Evolutionary conservation across 1,284 basidiomycete species (phyloP), one percentile per base, ranked within the genome.

Genomic region (Apiotrichum siamense): DNA sequence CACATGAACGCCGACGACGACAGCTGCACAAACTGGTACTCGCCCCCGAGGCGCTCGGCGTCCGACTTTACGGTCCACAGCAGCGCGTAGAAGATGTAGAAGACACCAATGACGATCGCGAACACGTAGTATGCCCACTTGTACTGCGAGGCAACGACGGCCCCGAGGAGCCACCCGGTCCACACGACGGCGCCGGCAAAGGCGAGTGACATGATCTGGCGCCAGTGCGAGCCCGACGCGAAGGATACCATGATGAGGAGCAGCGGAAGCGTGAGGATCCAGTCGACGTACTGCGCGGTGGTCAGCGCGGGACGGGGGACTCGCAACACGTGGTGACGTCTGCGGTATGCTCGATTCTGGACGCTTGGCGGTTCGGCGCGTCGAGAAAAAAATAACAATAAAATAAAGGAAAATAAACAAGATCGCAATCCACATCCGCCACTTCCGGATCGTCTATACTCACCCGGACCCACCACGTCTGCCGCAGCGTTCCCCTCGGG

Each of bases 201-300:
- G 24, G 77, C 73, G 13, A 49, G 25, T 21, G 75, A 66, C 64
- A 83, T 74, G 59, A 83, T 78, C 60, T 79, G 77, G 33, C 77
- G 76, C 13, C 81, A 70, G 13, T 81, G 77, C 38, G 82, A 67
- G 15, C 76, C 79, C 33, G 80, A 80, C 35, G 77, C 72, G 52
- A 82, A 72, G 18, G 81, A 69, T 20, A 84, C 66, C 41, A 75
- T 73, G 47, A 83, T 75, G 7, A 84, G 73, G 6, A 83, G 63
- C 13, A 80, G 66, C 3, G 83, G 83, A 13, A 79, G 79, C 45
- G 78, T 82, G 72, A 63, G 77, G 54, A 77, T 76, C 78, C 79
- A 81, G 59, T 80, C 78, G 61, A 82, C 81, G 64, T 81, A 68
- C 55, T 60, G 27, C 1, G 75, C 76, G 33, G 12, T 6, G 44